Base-by-base conservation (phyloP, 1,284 basidiomycete genomes). In the Austropuccinia psidii region DNA sequence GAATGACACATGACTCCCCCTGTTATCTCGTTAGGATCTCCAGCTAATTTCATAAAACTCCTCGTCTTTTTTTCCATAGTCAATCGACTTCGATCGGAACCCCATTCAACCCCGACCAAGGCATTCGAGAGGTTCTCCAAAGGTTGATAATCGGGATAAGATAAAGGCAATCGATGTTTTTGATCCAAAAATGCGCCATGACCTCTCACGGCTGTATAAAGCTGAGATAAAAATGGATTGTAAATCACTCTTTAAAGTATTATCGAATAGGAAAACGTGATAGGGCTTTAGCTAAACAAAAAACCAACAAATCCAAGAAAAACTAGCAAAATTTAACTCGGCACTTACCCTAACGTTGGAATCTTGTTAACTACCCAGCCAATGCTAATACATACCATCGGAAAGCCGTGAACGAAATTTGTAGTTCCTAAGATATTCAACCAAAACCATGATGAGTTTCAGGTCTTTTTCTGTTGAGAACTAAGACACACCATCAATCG, bases 371-470 rank as follows among this genome's bases (percentile, higher is more conserved):
- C 88, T 75, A 95, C 89, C 76, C 98, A 84, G 1, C 93, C 95
- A 73, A 98, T 87, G 21, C 92, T 95, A 78, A 95, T 90, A 81
- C 90, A 92, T 24, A 88, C 89, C 80, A 89, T 90, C 2, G 93
- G 93, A 80, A 94, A 94, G 29, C 89, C 89, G 77, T 94, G 88
- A 35, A 97, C 87, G 78, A 97, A 97, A 82, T 97, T 97, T 66
- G 93, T 96, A 0, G 93, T 97, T 9, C 91, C 90, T 79, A 92
- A 90, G 89, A 79, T 55, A 73, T n/a, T 47, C 4, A n/a, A 35
- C 21, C 67, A 9, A 50, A 57, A 50, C 39, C 52, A 58, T 47
- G 24, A 65, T 60, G 33, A 45, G n/a, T 29, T 47, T 79, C 19
- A 29, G 27, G 33, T 21, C 5, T 39, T 45, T 31, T 29, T 15